Conservation (phyloP, 768 basidiomycete species). For the Coprinellus aureogranulatus region DNA sequence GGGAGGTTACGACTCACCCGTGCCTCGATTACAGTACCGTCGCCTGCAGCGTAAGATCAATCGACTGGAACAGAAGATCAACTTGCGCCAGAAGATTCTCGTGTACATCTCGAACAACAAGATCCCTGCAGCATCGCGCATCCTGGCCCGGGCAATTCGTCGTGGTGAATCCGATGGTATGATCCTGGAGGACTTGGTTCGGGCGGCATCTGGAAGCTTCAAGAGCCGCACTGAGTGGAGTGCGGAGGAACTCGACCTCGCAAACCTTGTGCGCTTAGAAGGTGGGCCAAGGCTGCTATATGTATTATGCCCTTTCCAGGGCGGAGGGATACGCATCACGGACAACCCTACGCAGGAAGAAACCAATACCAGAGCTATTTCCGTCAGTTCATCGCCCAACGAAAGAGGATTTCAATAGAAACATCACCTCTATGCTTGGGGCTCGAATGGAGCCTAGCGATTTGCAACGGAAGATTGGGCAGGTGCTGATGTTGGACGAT, state of each 20-base stretch:
- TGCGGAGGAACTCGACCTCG: slow-evolving; percentile 22
- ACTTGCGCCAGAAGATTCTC: neutral
- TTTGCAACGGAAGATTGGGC: slow-evolving; percentile 9
- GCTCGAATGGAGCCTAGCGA: slow-evolving; percentile 8
- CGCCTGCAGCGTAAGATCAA: too few species aligned
- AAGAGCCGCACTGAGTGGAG: slow-evolving; percentile 6
- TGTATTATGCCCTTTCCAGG: slow-evolving; percentile 24
- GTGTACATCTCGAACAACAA: neutral
- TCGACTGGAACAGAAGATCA: too few species aligned
- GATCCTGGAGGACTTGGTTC: neutral
- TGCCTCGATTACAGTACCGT: too few species aligned
- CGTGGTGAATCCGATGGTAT: neutral
- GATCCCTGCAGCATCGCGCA: neutral
- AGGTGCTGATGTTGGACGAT: slow-evolving; percentile 25
- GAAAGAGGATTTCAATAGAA: slow-evolving; percentile 11
- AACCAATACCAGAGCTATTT: slow-evolving; percentile 15
- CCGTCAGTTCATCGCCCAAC: slow-evolving; percentile 9
- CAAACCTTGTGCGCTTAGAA: slow-evolving; percentile 24
- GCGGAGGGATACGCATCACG: slow-evolving; percentile 18
- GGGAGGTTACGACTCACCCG: too few species aligned
- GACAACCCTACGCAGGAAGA: slow-evolving; percentile 11
- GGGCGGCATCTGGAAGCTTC: neutral
- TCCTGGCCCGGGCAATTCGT: neutral
- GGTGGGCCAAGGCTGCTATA: slow-evolving; percentile 23
- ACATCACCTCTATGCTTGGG: slow-evolving; percentile 15